phyloP scores from a whole-genome alignment of 768 basidiomycete genomes.

The Leucosporidium scottii region DNA sequence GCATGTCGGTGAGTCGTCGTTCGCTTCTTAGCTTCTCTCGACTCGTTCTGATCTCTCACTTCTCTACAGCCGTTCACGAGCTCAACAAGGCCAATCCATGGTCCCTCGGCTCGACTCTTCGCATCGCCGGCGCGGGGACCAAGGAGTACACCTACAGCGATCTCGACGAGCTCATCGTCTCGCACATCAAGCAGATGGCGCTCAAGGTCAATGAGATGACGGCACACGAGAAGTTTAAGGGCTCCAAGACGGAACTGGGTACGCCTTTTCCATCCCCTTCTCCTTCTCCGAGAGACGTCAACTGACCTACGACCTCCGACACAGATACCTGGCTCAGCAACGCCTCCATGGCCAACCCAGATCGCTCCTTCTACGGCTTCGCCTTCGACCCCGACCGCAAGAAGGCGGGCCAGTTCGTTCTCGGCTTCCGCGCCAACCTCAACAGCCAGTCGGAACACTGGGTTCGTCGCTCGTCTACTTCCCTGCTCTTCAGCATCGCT shows the following conservation, averaged over 20 bases:
- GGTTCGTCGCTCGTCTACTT: conserved; percentile 51
- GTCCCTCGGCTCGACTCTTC: conserved; percentile 41
- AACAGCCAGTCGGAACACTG: conserved; percentile 82
- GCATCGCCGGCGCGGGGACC: conserved; percentile 30
- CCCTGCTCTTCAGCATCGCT: neutral
- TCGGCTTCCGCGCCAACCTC: conserved; percentile 88
- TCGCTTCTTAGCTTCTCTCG: neutral
- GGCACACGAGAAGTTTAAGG: conserved; percentile 91
- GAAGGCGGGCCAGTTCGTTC: conserved; percentile 83
- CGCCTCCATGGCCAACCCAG: conserved; percentile 84
- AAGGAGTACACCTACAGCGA: conserved; percentile 73
- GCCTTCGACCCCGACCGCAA: conserved; percentile 65
- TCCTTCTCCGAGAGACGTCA: neutral
- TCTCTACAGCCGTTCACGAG: conserved; percentile 43
- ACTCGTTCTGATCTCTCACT: neutral
- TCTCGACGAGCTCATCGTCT: conserved; percentile 92
- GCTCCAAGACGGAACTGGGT: conserved; percentile 84
- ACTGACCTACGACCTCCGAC: conserved; percentile 1
- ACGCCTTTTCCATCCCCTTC: conserved; percentile 41
- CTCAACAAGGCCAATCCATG: conserved; percentile 45
- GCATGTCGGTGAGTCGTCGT: conserved; percentile 67
- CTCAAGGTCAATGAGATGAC: conserved; percentile 89
- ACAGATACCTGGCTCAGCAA: conserved; percentile 80
- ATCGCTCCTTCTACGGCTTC: conserved; percentile 92
- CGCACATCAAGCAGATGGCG: conserved; percentile 89